Evolutionary conservation across 192 early-diverging fungal genomes (phyloP), one percentile per base, ranked within the genome.

Genomic region (Phlyctochytrium bullatum): DNA sequence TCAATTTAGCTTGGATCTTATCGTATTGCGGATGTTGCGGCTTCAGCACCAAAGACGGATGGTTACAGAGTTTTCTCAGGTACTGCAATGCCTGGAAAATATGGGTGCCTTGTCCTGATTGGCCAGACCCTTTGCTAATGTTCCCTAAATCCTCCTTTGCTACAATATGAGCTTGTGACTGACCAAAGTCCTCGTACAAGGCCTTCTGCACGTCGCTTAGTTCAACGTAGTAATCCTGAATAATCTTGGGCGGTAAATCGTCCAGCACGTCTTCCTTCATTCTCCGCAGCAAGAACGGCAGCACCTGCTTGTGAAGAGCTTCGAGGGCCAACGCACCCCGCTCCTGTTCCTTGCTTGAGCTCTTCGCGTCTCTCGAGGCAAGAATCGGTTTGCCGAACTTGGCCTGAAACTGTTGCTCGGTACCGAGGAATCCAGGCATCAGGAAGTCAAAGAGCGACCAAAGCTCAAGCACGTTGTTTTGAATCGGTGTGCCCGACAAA

Each of bases 181-280:
- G 86, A 0, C 91, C 84, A 81, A 98, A 97, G 72, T 95, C 92
- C 61, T 97, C 92, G 74, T 99, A 99, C 29, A 99, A 76, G 67
- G 86, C 78, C 69, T 88, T 89, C 73, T 97, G 97, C 47, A 98
- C 53, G 34, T 93, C 91, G 60, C 88, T 89, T 17, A 98, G 78
- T 68, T 98, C 97, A 71, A 96, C 97, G 76, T 99, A 96, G 75
- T 97, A 95, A 76, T 98, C 96, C 85, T 98, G 96, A 69, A 98
- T 97, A 65, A 99, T 99, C 81, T 99, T 99, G 40, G 97, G 96
- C 59, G 97, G 97, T 66, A 99, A 76, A 71, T 98, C 96, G 65
- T 92, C 81, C 61, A 97, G 74, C 12, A 99, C 97, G 71, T 99
- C 95, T 77, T 98, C 95, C 75, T 99, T 99, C 86, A 99, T 86